Evolutionary conservation across 2,329 filamentous ascomycete species (phyloP).

Genomic region (Nemania sp.): DNA sequence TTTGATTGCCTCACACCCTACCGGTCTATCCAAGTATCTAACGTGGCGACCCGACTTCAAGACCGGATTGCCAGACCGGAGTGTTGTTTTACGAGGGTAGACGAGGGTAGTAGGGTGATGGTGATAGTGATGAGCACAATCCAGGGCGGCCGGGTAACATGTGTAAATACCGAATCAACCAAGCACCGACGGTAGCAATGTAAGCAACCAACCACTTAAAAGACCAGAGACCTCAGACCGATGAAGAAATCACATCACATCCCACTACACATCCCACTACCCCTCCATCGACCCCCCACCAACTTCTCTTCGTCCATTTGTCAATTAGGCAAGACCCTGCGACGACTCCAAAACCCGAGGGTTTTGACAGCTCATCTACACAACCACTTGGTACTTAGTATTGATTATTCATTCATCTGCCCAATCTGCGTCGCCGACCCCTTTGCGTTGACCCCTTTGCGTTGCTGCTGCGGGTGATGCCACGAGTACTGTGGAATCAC

Average conservation of each 20-base stretch:
- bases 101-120: no score
- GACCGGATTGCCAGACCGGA: conserved; percentile 1
- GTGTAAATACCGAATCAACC: conserved; percentile 4
- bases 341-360: conserved; percentile 31
- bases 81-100: not conserved
- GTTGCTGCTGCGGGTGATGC: conserved; percentile 34
- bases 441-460: no score
- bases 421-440: conserved; percentile 13
- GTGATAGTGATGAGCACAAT: conserved; percentile 7
- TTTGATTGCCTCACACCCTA: conserved; percentile 10
- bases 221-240: not conserved
- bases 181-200: not conserved
- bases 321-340: conserved; percentile 36
- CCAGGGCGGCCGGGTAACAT: not conserved
- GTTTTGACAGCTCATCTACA: conserved; percentile 17
- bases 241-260: conserved; percentile 19
- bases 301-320: conserved; percentile 26
- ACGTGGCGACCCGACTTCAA: conserved; percentile 1
- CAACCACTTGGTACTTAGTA: conserved; percentile 12
- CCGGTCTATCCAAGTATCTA: not conserved
- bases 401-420: conserved; percentile 13
- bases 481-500: conserved; percentile 22
- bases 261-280: conserved; percentile 26
- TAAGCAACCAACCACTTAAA: conserved; percentile 17
- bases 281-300: conserved; percentile 12